These are phyloP conservation scores for Termitomyces sp. DNA, from an alignment of 768 basidiomycete species.

Conservation along the genomic window DNA sequence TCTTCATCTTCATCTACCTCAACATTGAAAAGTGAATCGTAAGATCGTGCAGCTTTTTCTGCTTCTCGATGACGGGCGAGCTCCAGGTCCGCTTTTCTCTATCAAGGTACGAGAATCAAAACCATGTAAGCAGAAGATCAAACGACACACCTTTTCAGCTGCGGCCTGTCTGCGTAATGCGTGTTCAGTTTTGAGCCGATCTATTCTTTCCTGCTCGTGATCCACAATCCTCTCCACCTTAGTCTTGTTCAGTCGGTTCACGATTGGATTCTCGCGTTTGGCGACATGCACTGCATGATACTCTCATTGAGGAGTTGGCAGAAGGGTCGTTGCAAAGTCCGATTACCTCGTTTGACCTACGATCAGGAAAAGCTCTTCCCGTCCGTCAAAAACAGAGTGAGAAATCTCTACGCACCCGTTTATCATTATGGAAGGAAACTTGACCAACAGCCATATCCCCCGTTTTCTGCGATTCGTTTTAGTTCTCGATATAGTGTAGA, in stretches of 20 bases:
- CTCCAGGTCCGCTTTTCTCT: slow-evolving; percentile 80
- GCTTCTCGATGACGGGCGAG: slow-evolving; percentile 72
- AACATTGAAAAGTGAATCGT: slow-evolving; percentile 71
- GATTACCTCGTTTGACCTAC: slow-evolving; percentile 75
- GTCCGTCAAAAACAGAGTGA: neutral
- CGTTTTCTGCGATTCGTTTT: slow-evolving; percentile 61
- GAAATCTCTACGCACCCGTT: slow-evolving; percentile 45
- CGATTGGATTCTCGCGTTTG: slow-evolving; percentile 80
- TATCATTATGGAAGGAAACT: slow-evolving; percentile 92
- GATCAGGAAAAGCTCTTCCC: neutral
- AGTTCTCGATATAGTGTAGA: neutral
- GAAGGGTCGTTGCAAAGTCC: neutral
- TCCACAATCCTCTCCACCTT: slow-evolving; percentile 81
- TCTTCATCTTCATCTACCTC: slow-evolving; percentile 54
- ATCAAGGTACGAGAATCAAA: neutral
- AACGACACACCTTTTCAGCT: slow-evolving; percentile 51
- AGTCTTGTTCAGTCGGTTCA: slow-evolving; percentile 93
- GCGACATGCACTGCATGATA: slow-evolving; percentile 57
- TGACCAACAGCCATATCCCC: slow-evolving; percentile 97
- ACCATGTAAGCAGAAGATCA: neutral
- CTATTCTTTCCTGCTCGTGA: slow-evolving; percentile 84
- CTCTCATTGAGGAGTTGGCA: neutral
- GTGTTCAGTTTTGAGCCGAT: slow-evolving; percentile 74
- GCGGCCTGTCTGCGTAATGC: slow-evolving; percentile 56
- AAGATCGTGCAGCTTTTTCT: slow-evolving; percentile 84